Evolutionary conservation across 352 stramenopile species (phyloP), one percentile per base, ranked within the genome.

Genomic region (Nothophytophthora sp.): DNA sequence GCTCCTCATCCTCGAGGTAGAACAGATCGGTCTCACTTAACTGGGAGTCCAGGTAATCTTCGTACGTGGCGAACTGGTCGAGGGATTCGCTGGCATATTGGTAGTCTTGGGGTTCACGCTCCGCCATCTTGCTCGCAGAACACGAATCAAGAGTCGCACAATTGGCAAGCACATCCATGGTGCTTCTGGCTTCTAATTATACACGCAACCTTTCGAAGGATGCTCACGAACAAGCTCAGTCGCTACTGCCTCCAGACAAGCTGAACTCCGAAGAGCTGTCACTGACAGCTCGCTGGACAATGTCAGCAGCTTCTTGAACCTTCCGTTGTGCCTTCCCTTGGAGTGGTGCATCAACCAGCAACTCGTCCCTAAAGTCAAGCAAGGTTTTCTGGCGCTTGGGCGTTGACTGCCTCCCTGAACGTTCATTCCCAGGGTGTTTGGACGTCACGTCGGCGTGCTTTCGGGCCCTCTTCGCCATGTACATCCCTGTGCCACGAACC

Each of bases 11-110:
- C 49, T 98, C 92, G 10, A 98, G 73, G 51, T 98, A 98, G 55
- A 96, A 97, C 64, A 98, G 75, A 61, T 98, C 93, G 3, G 84
- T 96, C 49, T 96, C 86, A 7, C 73, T 95, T 39, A 96, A 72
- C 53, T 98, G 93, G 4, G 85, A 88, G 64, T 98, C 90, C 29
- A 98, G 69, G 52, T 98, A 98, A 43, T 98, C 94, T 66, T 98
- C 92, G 59, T 98, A 98, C 13, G 89, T 96, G 9, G 82, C 80
- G 48, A 94, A 98, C 44, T 93, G 72, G 46, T 97, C 89, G 22
- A 97, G 64, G 5, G 83, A 91, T 50, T 97, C 90, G 47, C 72
- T 83, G 19, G 72, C 72, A 45, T 85, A 88, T 50, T 86, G 74
- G 37, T 81, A 81, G 30, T 86, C 77, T 39, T 85, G 74, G 5